Evolutionary conservation across 495 filamentous ascomycete genomes (phyloP), one percentile per base, ranked within the genome.

Genomic region (Penicillium antarcticum): DNA sequence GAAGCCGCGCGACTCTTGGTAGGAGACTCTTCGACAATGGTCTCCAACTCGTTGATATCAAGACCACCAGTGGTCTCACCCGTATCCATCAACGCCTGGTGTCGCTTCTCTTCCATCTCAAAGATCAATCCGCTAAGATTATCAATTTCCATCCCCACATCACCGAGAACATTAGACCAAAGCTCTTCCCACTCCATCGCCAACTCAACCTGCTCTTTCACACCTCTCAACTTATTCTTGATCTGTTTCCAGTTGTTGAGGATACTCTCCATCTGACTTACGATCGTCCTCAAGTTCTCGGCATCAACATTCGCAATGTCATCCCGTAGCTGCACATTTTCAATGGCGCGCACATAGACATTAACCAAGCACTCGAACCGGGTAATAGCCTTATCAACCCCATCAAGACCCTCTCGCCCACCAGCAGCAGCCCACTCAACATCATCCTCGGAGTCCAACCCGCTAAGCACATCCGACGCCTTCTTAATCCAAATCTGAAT

Each of bases 161-260:
- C 92, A 32, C 92, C 92, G 14, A 98, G 73, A 16, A 97, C 91
- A 62, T 79, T 89, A 56, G 87, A 88, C 92, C 92, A 97, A 17
- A 98, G 76, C 71, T 97, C 94, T 65, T 96, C 91, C 92, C 92
- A 98, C 58, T 98, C 94, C 90, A 97, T 92, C 7, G 94, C 94
- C 42, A 96, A 78, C 68, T 97, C 94, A 5, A 97, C 92, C 55
- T 96, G 91, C 34, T 81, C 81, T 61, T 96, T 95, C 42, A 96
- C 84, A 29, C 71, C 83, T 55, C 83, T 85, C 34, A 98, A 68
- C 14, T 86, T 85, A 13, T 63, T 75, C 58, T 87, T 85, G 50
- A 96, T 88, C 53, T 86, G 82, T 3, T 81, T 73, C 94, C 94
- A 98, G 56, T 88, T 88, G n/a, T 76, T 74, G 48, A 95, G 66